A percentile compares a stretch with the other conserved stretches of the same genome.
phyloP scores from a whole-genome alignment of 2,329 filamentous ascomycete genomes.

The Xylogone sp. region DNA sequence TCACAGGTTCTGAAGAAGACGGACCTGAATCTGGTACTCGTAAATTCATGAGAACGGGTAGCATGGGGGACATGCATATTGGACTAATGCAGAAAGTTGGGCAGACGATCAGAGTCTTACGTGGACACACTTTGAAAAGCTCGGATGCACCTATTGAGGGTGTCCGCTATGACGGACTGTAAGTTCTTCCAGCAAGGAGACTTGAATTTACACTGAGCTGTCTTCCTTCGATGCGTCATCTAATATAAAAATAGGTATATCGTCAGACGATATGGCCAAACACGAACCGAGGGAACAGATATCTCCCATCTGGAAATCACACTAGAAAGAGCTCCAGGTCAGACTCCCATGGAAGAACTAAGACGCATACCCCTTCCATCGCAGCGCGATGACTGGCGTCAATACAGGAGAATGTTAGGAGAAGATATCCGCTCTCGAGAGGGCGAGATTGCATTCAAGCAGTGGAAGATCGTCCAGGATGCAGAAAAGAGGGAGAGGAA shows the following conservation, averaged over 20 bases:
- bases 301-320: conserved; percentile 41
- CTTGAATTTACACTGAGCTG: too few species aligned
- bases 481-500: conserved; percentile 8
- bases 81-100: conserved; percentile 47
- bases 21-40: conserved; percentile 28
- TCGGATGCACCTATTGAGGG: conserved; percentile 47
- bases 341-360: conserved; percentile 39
- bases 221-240: neutral
- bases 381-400: conserved; percentile 52
- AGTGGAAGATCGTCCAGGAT: conserved; percentile 12
- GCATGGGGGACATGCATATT: conserved; percentile 42
- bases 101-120: conserved; percentile 46
- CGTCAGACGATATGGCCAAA: conserved; percentile 43
- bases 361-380: conserved; percentile 46
- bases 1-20: conserved; percentile 47
- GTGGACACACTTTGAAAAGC: conserved; percentile 48
- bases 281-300: conserved; percentile 34
- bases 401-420: conserved; percentile 44
- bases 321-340: conserved; percentile 40
- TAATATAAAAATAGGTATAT: conserved; percentile 38
- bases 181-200: too few species aligned
- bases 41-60: conserved; percentile 43
- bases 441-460: conserved; percentile 32
- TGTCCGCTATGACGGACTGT: conserved; percentile 56
- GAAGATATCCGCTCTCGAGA: conserved; percentile 31